These are phyloP conservation scores for Celoporthe dispersa DNA, from an alignment of 2,329 filamentous ascomycete species.

Conservation along the genomic window DNA sequence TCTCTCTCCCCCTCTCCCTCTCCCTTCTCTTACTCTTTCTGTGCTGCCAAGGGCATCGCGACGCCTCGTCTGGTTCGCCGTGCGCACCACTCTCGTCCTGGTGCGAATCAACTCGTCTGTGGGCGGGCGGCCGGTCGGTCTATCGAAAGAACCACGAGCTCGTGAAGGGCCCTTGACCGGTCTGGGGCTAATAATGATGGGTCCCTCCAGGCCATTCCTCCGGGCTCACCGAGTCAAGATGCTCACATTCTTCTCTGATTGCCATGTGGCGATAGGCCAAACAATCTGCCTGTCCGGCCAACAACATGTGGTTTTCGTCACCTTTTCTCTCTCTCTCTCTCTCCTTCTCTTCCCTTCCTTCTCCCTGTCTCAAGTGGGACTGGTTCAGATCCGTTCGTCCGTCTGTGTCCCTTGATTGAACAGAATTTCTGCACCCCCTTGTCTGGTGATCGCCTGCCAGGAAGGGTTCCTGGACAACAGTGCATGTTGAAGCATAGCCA, in stretches of 20 bases:
- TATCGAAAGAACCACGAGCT: constrained; percentile 4
- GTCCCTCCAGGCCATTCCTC: constrained; percentile 1
- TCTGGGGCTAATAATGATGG: constrained; percentile 12
- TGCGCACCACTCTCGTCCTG: not conserved
- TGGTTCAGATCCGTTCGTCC: not conserved
- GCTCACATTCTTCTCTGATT: not conserved
- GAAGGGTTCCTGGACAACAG: not conserved
- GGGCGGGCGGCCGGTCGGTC: not conserved
- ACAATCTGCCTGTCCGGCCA: not conserved
- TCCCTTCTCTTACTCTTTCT: no score
- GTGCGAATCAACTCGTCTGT: constrained; percentile 7
- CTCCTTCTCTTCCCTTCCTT: not conserved
- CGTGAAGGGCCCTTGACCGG: constrained; percentile 7
- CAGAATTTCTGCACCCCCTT: not conserved
- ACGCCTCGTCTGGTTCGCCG: not conserved
- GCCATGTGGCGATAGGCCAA: not conserved
- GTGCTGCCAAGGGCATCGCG: not conserved
- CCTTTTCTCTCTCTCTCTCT: not conserved
- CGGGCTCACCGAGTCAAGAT: constrained; percentile 10
- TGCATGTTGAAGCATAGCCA: not conserved
- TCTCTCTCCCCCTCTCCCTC: no score
- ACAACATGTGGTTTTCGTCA: not conserved
- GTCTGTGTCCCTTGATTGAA: not conserved
- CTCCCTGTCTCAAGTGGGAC: not conserved
- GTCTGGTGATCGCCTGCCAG: not conserved